Evolutionary conservation across 371 early-diverging fungal species (phyloP), one percentile per base, ranked within the genome.

Genomic region (Mortierella sp.): DNA sequence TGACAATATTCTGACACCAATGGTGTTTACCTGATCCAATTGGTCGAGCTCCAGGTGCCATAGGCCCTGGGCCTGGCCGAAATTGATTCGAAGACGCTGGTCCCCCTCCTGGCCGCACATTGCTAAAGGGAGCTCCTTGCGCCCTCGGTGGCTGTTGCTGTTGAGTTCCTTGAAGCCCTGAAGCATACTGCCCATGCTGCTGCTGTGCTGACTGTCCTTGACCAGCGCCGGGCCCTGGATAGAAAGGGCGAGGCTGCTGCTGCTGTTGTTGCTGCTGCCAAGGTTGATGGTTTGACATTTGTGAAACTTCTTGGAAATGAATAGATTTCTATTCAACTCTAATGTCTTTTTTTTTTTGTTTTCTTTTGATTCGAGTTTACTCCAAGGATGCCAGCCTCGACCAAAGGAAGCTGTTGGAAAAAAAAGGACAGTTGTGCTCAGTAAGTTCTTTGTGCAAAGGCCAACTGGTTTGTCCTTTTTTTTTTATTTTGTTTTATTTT

Each of bases 111-210:
- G 70, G 70, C 23, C 64, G 64, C 45, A 49, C 59, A 31, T 59
- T 70, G 10, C 49, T 53, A 35, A 40, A 64, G 17, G 64, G 56
- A 26, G 45, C 45, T n/a, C 54, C 61, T 60, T 37, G 61, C 10
- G 61, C 40, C 29, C 43, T 64, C 19, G 64, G 37, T 7, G 63
- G 70, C 56, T 70, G 69, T n/a, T 69, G 70, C 37, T 55, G 70
- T 37, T 70, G 61, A 19, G 42, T 31, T 29, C 34, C 35, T 26
- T 59, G 43, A 22, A 28, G 23, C 26, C 19, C 47, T 17, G 43
- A 19, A 28, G 49, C 43, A 42, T 65, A 65, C 40, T 54, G 65
- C 26, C 55, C 55, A 7, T 28, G 47, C 17, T 67, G 68, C 19
- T 47, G 47, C 17, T 67, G 68, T 26, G 47, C 55, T 61, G 55